phyloP scores from a whole-genome alignment of 768 basidiomycete species.

The Serendipita indica region DNA sequence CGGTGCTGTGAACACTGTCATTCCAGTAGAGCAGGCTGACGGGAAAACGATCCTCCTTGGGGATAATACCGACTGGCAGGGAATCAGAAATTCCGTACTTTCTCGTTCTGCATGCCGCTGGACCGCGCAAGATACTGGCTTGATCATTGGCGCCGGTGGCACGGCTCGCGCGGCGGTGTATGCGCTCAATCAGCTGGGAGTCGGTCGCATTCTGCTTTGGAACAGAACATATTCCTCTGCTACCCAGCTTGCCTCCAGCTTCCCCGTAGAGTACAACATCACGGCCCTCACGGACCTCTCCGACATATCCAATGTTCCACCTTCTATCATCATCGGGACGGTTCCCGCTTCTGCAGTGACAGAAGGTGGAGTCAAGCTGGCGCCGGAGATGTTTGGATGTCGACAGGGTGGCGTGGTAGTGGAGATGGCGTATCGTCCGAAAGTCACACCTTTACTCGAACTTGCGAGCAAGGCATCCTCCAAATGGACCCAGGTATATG shows the following conservation, averaged over 20 bases:
- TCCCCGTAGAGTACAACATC: constrained; percentile 48
- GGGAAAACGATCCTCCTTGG: constrained; percentile 49
- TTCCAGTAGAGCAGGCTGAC: constrained; percentile 33
- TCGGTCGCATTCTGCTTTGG: constrained; percentile 62
- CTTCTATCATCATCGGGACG: constrained; percentile 74
- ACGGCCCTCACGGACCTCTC: constrained; percentile 44
- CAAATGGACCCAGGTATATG: constrained; percentile 55
- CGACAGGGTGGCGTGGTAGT: constrained; percentile 57
- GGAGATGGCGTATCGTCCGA: constrained; percentile 91
- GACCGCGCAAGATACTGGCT: constrained; percentile 34
- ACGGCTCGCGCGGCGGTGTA: constrained; percentile 91
- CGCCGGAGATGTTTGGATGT: constrained; percentile 39
- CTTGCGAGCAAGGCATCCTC: constrained; percentile 39
- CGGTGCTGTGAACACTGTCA: constrained; percentile 91
- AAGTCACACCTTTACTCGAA: constrained; percentile 61
- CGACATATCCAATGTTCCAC: constrained; percentile 25
- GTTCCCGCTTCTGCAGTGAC: constrained; percentile 61
- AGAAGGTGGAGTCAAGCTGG: constrained; percentile 32
- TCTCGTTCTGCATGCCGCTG: constrained; percentile 27
- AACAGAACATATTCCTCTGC: constrained; percentile 76
- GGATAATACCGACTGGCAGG: constrained; percentile 95
- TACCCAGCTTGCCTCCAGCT: constrained; percentile 45
- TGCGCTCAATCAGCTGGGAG: constrained; percentile 57
- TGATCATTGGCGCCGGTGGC: constrained; percentile 92
- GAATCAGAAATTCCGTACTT: constrained; percentile 48